These are phyloP conservation scores for Delonix regia DNA, from an alignment of 306 rosid genomes.

Conservation along the genomic window DNA sequence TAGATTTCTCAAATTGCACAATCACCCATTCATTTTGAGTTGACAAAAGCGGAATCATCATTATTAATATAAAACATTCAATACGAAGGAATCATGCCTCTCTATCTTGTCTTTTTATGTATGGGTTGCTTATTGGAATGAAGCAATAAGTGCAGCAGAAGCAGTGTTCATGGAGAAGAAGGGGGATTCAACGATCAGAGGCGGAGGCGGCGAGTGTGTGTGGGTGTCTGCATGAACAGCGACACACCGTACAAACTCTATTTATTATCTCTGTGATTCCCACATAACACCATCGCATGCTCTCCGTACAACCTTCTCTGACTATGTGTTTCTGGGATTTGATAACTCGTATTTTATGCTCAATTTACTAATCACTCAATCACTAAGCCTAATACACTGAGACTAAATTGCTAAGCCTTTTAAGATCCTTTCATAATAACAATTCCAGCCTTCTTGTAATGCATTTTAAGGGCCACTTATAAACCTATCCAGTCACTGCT, in stretches of 20 bases:
- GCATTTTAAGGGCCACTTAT: too few species aligned
- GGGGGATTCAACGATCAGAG: neutral
- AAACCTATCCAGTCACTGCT: too few species aligned
- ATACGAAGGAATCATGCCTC: too few species aligned
- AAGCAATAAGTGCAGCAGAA: neutral
- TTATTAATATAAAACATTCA: neutral
- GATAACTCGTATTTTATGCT: too few species aligned
- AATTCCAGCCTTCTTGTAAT: too few species aligned
- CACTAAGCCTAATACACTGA: too few species aligned
- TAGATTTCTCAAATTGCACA: neutral
- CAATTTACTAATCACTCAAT: too few species aligned
- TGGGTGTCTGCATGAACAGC: neutral
- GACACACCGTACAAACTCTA: neutral
- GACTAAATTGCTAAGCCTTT: too few species aligned
- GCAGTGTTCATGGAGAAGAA: neutral
- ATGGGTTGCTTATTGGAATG: neutral
- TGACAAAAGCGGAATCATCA: neutral
- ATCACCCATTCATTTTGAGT: neutral
- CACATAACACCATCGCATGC: neutral
- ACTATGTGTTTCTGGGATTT: too few species aligned
- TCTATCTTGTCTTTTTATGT: too few species aligned
- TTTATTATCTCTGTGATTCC: neutral
- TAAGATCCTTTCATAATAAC: too few species aligned
- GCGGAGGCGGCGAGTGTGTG: neutral
- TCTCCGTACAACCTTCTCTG: too few species aligned